Evolutionary conservation across 2,329 filamentous ascomycete species (phyloP).

Genomic region (Rhynchosporium agropyri): DNA sequence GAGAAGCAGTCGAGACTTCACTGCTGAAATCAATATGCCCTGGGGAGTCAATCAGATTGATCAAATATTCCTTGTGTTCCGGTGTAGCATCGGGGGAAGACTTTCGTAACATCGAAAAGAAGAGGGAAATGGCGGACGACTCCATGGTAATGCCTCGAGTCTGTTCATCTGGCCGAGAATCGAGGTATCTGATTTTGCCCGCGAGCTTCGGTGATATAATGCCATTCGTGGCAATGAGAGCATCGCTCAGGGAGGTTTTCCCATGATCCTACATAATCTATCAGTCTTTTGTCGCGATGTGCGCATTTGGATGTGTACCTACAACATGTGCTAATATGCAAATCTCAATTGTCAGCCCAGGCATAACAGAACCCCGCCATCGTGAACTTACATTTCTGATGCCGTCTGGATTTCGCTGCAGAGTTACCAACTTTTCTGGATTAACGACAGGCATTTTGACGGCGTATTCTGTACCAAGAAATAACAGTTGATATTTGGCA

Average conservation of each 20-base stretch:
- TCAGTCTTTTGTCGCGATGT: not conserved
- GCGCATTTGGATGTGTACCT: conserved; percentile 43
- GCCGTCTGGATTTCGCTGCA: conserved; percentile 85
- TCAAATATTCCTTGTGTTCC: conserved; percentile 83
- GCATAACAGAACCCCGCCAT: conserved; percentile 31
- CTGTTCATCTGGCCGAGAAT: conserved; percentile 95
- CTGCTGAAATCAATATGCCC: conserved; percentile 99
- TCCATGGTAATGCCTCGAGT: conserved; percentile 99
- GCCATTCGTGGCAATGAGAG: conserved; percentile 95
- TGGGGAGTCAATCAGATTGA: conserved; percentile 97
- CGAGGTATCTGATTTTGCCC: conserved; percentile 96
- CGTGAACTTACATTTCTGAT: conserved; percentile 79
- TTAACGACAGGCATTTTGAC: conserved; percentile 82
- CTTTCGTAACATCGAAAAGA: conserved; percentile 87
- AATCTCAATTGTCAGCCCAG: conserved; percentile 58
- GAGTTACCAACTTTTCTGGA: conserved; percentile 84
- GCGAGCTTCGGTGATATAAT: conserved; percentile 98
- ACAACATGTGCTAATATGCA: conserved; percentile 93
- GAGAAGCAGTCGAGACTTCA: conserved; percentile 93
- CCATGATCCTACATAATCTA: conserved; percentile 74
- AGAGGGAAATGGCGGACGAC: conserved; percentile 94
- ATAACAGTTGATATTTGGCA: not conserved
- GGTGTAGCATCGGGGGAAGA: conserved; percentile 67
- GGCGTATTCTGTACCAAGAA: conserved; percentile 8
- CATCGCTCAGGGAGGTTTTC: conserved; percentile 96